phyloP scores from a whole-genome alignment of 495 filamentous ascomycete genomes.

The Xylaria acuta region DNA sequence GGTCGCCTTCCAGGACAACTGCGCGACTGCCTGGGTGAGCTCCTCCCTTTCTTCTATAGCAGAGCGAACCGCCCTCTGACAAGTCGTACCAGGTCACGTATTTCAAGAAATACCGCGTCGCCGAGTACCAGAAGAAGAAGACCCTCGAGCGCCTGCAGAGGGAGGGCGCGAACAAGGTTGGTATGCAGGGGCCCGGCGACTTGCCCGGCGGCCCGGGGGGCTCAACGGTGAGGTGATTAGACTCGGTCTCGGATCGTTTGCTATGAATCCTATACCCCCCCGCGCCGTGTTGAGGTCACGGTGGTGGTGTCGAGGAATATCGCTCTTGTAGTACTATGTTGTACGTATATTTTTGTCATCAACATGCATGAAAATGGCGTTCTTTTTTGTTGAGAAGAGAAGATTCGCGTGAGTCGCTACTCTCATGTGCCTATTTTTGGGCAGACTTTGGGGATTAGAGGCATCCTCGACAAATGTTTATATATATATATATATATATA shows the following conservation, averaged over 20 bases:
- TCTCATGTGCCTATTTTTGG: background rate
- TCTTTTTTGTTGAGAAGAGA: background rate
- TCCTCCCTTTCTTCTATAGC: background rate
- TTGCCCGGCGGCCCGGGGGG: conserved; percentile 21
- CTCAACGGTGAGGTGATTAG: conserved; percentile 1
- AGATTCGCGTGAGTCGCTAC: background rate
- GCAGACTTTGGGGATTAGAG: background rate
- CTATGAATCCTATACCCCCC: background rate
- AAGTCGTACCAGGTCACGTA: conserved; percentile 76
- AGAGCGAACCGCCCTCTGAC: conserved; percentile 4
- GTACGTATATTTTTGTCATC: conserved; percentile 18
- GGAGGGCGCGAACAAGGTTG: conserved; percentile 74
- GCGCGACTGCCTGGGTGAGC: conserved; percentile 80
- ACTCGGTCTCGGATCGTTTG: background rate
- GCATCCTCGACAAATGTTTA: background rate
- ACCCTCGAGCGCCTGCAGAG: conserved; percentile 78
- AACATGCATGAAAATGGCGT: conserved; percentile 17
- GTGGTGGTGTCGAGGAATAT: background rate
- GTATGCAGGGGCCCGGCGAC: conserved; percentile 34
- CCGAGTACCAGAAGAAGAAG: conserved; percentile 84
- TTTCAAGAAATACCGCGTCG: conserved; percentile 94
- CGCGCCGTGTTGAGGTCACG: background rate
- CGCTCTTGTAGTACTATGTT: conserved; percentile 20
- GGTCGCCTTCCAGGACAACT: conserved; percentile 73
- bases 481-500: too few species aligned